Base-by-base conservation (phyloP, 768 basidiomycete genomes). In the Lactarius psammicola region DNA sequence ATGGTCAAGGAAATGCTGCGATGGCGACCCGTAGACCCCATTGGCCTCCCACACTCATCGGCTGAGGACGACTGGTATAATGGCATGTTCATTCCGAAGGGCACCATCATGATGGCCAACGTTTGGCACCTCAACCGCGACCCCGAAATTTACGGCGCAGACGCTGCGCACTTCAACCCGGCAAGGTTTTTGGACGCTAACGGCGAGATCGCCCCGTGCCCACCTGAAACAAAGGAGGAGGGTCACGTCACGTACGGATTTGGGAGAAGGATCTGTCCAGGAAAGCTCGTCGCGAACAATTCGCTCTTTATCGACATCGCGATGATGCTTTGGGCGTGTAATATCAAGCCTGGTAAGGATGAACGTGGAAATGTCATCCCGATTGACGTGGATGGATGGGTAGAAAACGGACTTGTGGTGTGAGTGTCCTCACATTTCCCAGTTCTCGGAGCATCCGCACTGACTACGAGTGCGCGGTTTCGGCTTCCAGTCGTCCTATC, bases 241-340 rank as follows among this genome's bases (percentile, higher is more conserved):
- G 67, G 72, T 1, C 71, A 76, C 55, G 58, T 68, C 36, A 63
- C 71, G 1, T 75, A 65, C 55, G 74, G 75, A 2, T 77, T 73
- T 60, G 72, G 75, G 26, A 60, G 74, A 5, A 51, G 67, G 15
- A 28, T 46, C 26, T 68, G 67, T 30, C 9, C 49, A 7, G 67
- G 64, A 17, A 65, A 54, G 1, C 42, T 42, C 23, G 40, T 68
- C 17, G 64, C 64, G 1, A 74, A 76, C 56, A 68, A 74, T 30
- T 70, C 73, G n/a, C 28, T 77, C 15, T 76, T 76, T 54, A 75
- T 77, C 31, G 66, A 69, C 33, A 72, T 77, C 18, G 76, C 76
- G 15, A 59, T 68, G 30, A 62, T 74, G 1, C 67, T 79, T 23
- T 72, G 69, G 64, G 72, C 73, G 10, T 64, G 56, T 42, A 67